Conservation (phyloP, 495 filamentous ascomycete genomes). For the Penicillium antarcticum region DNA sequence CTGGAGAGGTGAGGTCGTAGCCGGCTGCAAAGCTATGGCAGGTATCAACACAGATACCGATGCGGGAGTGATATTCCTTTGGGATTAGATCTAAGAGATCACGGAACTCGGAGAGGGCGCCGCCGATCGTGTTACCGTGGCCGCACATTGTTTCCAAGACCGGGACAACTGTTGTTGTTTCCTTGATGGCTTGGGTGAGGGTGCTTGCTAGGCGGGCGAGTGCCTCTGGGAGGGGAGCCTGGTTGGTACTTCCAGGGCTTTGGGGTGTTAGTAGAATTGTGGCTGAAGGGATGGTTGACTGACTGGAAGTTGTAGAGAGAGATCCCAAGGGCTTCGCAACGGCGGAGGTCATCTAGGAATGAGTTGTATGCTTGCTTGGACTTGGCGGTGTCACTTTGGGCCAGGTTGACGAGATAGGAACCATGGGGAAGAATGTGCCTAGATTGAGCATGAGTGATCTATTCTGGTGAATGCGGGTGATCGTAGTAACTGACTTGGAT, state of each 20-base stretch:
- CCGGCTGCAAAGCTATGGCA: constrained; percentile 94
- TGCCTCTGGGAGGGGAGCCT: constrained; percentile 60
- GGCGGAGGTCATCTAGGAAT: constrained; percentile 84
- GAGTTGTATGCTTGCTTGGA: constrained; percentile 80
- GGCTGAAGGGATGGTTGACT: constrained; percentile 8
- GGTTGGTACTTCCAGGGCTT: constrained; percentile 74
- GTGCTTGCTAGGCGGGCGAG: constrained; percentile 73
- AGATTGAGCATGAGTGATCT: not conserved
- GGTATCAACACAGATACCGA: constrained; percentile 95
- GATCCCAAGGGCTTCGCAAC: constrained; percentile 88
- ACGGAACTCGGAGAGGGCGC: constrained; percentile 76
- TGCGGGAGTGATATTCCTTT: constrained; percentile 69
- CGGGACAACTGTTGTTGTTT: constrained; percentile 70
- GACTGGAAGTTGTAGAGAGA: constrained; percentile 93
- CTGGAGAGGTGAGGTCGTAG: constrained; percentile 78
- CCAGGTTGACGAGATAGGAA: constrained; percentile 94
- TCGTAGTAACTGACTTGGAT: constrained; percentile 36
- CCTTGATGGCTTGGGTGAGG: constrained; percentile 75
- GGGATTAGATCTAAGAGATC: constrained; percentile 73
- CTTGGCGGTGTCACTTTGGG: constrained; percentile 73
- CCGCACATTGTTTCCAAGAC: constrained; percentile 96
- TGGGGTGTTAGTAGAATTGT: constrained; percentile 10
- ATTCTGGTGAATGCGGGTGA: not conserved
- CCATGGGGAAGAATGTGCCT: constrained; percentile 84
- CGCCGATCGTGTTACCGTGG: constrained; percentile 81